Conservation (phyloP, 106 monocot genomes). For the Dendrobium officinale region DNA sequence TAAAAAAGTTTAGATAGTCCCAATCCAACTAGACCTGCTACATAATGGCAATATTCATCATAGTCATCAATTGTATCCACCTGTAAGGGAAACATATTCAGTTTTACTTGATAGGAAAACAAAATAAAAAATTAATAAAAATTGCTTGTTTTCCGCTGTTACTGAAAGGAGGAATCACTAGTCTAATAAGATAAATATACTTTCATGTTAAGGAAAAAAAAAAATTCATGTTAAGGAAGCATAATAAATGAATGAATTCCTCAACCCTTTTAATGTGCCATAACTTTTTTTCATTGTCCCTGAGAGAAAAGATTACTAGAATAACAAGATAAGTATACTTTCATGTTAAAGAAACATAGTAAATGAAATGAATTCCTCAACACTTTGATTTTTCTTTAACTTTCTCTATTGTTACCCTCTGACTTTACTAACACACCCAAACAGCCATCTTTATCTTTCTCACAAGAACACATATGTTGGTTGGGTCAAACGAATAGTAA, state of each 20-base stretch:
- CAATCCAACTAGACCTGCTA: constrained; percentile 90
- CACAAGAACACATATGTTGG: not conserved
- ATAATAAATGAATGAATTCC: too few relatives aligned
- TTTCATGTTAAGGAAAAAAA: too few relatives aligned
- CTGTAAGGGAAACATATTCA: constrained; percentile 29
- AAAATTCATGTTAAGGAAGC: too few relatives aligned
- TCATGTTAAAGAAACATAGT: too few relatives aligned
- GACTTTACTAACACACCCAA: not conserved
- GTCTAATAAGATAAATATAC: not conserved
- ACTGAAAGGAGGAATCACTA: not conserved
- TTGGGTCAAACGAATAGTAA: not conserved
- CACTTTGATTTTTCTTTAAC: not conserved
- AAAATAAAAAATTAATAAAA: not conserved
- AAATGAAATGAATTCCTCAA: not conserved
- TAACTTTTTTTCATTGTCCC: not conserved
- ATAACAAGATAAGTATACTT: not conserved
- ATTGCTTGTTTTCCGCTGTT: not conserved
- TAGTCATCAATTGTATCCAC: constrained; percentile 90
- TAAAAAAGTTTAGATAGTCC: constrained; percentile 91
- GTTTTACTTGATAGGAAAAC: not conserved
- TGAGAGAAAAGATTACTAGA: not conserved
- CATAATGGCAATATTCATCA: constrained; percentile 98
- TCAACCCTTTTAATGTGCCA: too few relatives aligned
- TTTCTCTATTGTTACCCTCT: not conserved
- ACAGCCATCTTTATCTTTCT: not conserved